A percentile compares a stretch with the other conserved stretches of the same genome.
phyloP scores from a whole-genome alignment of 768 basidiomycete species.

The Pulveroboletus sp. region DNA sequence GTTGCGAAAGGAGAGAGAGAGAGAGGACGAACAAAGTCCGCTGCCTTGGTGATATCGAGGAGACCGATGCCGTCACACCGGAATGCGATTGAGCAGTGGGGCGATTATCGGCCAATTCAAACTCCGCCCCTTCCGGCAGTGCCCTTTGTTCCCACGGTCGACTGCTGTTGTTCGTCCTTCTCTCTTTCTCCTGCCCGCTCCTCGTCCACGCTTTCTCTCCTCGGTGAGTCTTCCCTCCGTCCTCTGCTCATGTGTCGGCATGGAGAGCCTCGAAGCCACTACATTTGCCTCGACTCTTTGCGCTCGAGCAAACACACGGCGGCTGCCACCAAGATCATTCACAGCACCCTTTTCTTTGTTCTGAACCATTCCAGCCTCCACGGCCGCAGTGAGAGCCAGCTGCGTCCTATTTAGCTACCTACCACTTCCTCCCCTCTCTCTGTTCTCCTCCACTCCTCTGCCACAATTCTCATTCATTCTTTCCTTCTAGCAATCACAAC shows the following conservation, averaged over 20 bases:
- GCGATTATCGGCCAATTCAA: constrained; percentile 33
- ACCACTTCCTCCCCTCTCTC: constrained; percentile 28
- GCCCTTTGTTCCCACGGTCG: constrained; percentile 37
- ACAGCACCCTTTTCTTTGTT: neutral
- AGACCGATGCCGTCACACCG: neutral
- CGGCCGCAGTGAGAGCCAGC: constrained; percentile 24
- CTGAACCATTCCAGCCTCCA: neutral
- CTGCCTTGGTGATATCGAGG: constrained; percentile 7
- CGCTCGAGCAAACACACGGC: constrained; percentile 3
- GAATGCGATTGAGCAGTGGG: neutral
- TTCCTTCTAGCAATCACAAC: constrained; percentile 9
- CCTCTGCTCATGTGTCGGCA: constrained; percentile 9
- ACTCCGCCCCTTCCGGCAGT: constrained; percentile 40
- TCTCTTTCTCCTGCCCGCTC: constrained; percentile 28
- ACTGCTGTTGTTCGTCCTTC: constrained; percentile 37
- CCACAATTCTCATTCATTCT: constrained; percentile 12
- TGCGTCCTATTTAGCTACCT: constrained; percentile 26
- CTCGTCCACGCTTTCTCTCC: constrained; percentile 9
- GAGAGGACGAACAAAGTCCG: constrained; percentile 15
- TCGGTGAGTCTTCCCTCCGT: constrained; percentile 23
- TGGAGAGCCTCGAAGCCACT: constrained; percentile 28
- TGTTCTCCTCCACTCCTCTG: constrained; percentile 13
- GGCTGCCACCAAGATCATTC: constrained; percentile 1
- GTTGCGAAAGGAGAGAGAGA: neutral
- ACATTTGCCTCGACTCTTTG: constrained; percentile 21